Percentiles rank a stretch among this genome's conserved stretches.
phyloP scores from a whole-genome alignment of 169 alveolate genomes.

The Eimeria tenella region DNA sequence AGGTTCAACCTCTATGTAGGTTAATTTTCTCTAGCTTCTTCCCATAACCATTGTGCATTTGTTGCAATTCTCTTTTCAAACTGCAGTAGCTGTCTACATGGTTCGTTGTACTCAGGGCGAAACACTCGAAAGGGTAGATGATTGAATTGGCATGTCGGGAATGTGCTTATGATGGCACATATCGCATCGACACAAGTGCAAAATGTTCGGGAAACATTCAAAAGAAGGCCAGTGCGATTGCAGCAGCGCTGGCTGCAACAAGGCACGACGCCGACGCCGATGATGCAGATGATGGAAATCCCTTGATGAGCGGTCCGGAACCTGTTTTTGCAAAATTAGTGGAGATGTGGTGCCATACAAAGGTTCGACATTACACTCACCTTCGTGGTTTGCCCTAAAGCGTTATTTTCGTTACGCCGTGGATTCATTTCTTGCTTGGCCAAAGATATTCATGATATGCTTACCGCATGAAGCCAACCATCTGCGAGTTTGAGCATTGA shows the following conservation, averaged over 20 bases:
- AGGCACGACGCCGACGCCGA: conserved; percentile 64
- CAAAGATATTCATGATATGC: background rate
- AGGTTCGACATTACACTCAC: background rate
- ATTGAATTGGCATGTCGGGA: conserved; percentile 55
- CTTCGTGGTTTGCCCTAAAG: conserved; percentile 79
- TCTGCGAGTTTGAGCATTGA: conserved; percentile 15
- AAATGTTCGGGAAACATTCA: conserved; percentile 39
- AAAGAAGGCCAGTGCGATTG: conserved; percentile 65
- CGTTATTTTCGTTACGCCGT: conserved; percentile 20
- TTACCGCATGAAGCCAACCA: conserved; percentile 81
- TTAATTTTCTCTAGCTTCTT: background rate
- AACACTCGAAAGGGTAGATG: conserved; percentile 67
- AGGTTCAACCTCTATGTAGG: conserved; percentile 76
- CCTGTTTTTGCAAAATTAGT: conserved; percentile 10
- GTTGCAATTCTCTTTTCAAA: background rate
- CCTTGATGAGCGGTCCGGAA: conserved; percentile 74
- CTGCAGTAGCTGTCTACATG: background rate
- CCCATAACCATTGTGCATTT: no score
- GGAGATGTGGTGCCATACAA: background rate
- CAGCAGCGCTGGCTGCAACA: conserved; percentile 78
- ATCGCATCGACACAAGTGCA: conserved; percentile 65
- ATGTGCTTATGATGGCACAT: conserved; percentile 55
- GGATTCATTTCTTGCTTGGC: background rate
- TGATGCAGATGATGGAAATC: conserved; percentile 55
- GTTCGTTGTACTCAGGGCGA: conserved; percentile 46